These are phyloP conservation scores for Diplosphaera chodatii DNA, from an alignment of 139 green algal species.

Conservation along the genomic window DNA sequence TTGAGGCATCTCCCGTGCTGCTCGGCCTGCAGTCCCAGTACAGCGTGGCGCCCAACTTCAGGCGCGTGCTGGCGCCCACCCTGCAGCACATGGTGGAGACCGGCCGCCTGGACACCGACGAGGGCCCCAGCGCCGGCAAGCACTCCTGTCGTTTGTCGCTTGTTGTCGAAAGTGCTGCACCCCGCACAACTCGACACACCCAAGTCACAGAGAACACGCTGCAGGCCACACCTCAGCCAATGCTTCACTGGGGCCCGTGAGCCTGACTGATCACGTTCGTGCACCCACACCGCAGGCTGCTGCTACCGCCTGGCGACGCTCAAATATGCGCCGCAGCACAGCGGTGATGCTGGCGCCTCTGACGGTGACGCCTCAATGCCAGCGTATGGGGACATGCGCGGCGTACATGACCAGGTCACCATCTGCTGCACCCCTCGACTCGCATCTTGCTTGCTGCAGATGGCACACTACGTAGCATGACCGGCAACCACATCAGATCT, in stretches of 20 bases:
- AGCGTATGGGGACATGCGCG: background rate
- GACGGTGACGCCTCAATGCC: too few relatives aligned
- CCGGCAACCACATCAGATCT: background rate
- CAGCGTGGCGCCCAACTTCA: background rate
- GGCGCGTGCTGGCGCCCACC: conserved; percentile 1
- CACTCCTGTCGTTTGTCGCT: background rate
- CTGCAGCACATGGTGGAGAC: conserved; percentile 20
- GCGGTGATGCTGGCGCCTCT: too few relatives aligned
- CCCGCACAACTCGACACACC: too few relatives aligned
- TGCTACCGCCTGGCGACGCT: background rate
- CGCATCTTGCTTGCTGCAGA: too few relatives aligned
- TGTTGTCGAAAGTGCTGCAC: conserved; percentile 11
- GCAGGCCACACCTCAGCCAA: background rate
- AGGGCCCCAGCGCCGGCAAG: background rate
- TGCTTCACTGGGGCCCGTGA: background rate
- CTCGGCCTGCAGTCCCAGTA: conserved; percentile 12
- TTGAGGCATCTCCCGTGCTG: background rate
- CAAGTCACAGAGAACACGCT: background rate
- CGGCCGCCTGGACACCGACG: conserved; percentile 9
- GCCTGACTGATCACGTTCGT: background rate
- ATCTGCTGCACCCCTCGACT: background rate
- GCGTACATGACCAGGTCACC: background rate
- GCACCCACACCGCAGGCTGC: background rate
- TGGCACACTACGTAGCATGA: background rate
- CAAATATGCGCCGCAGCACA: background rate